Percentiles rank a stretch among this genome's conserved stretches.
phyloP scores from a whole-genome alignment of 148 eudicot genomes.

The Spergularia bocconei region DNA sequence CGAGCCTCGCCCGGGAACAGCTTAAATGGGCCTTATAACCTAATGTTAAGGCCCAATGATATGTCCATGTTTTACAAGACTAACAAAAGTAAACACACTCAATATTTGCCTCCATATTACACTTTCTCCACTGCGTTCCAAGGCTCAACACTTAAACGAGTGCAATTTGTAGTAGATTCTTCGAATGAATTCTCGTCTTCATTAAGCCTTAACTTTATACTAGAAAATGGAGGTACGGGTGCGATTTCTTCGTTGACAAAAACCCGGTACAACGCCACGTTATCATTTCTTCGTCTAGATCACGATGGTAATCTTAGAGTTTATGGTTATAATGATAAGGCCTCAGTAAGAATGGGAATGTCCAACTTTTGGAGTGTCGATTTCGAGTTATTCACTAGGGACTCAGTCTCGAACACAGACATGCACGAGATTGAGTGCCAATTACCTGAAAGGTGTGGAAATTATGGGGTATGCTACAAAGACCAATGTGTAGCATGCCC shows the following conservation, averaged over 20 bases:
- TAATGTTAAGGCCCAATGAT: conserved; percentile 4
- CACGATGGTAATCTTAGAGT: conserved; percentile 35
- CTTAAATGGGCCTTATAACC: conserved; percentile 20
- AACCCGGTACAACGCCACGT: conserved; percentile 32
- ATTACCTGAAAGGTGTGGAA: conserved; percentile 43
- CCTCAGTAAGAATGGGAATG: conserved; percentile 10
- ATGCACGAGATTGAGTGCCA: conserved; percentile 36
- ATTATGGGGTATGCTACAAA: conserved; percentile 47
- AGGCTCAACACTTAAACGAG: background rate
- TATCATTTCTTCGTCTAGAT: conserved; percentile 38
- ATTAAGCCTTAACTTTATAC: too few species aligned
- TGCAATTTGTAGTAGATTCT: too few species aligned
- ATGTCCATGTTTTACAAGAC: conserved; percentile 21
- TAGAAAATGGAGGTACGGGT: background rate
- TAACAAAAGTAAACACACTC: background rate
- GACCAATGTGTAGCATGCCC: conserved; percentile 55
- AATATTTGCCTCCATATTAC: background rate
- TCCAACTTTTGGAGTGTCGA: conserved; percentile 31
- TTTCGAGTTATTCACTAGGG: conserved; percentile 27
- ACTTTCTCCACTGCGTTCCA: conserved; percentile 4
- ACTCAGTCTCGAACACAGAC: background rate
- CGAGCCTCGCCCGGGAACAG: conserved; percentile 1
- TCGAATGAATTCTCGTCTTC: too few species aligned
- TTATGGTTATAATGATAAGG: conserved; percentile 27
- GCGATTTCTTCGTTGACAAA: background rate